Conservation (phyloP, 192 early-diverging fungal species). For the Pilaira anomala region DNA sequence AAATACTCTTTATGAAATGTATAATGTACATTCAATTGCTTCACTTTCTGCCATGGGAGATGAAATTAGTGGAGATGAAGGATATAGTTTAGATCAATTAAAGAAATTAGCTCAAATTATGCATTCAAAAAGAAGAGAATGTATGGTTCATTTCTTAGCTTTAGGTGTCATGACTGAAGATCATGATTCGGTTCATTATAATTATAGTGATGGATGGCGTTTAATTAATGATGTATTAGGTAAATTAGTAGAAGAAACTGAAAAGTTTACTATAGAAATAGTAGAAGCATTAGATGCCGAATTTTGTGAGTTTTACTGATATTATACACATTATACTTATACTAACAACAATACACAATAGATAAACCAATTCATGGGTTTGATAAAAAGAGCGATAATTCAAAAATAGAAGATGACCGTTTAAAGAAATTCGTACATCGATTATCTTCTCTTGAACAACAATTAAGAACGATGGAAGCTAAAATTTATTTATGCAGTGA, state of each 20-base stretch:
- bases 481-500: conserved; percentile 57
- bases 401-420: conserved; percentile 29
- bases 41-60: conserved; percentile 8
- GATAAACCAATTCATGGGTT: conserved; percentile 4
- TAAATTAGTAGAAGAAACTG: conserved; percentile 9
- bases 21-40: conserved; percentile 38
- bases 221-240: conserved; percentile 10
- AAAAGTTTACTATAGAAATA: conserved; percentile 39
- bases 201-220: conserved; percentile 26
- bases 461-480: conserved; percentile 53
- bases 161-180: conserved; percentile 31
- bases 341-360: not conserved
- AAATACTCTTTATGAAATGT: conserved; percentile 48
- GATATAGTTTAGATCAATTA: conserved; percentile 44
- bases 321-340: not conserved
- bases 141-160: conserved; percentile 48
- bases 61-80: conserved; percentile 13
- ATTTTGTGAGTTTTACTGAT: conserved; percentile 37
- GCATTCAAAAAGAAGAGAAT: conserved; percentile 53
- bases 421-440: conserved; percentile 40
- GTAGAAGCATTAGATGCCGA: conserved; percentile 41
- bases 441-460: conserved; percentile 46
- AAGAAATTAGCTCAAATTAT: conserved; percentile 38
- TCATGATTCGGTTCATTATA: conserved; percentile 18
- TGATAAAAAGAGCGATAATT: conserved; percentile 4